Base-by-base conservation (phyloP, 2,329 filamentous ascomycete genomes). In the Penicillium sclerotigenum region DNA sequence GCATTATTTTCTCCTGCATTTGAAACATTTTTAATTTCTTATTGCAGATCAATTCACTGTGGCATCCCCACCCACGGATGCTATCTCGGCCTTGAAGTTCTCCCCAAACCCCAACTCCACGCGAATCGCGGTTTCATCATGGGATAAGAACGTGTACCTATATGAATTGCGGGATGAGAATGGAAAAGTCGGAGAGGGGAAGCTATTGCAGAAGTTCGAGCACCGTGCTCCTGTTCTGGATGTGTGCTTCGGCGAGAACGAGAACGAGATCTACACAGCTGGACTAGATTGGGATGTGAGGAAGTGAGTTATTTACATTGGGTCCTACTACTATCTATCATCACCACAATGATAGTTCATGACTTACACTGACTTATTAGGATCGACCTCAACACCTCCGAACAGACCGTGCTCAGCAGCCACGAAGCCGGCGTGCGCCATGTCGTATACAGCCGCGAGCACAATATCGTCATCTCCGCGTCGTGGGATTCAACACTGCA, bases 401-500 rank as follows among this genome's bases (percentile, higher is more conserved):
- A 87, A 51, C 87, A 91, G 72, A 88, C 83, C 0, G 82, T 89
- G 9, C 73, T 99, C 46, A 90, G 89, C 77, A 87, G 86, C 57
- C 94, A 99, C 76, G 77, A 82, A 42, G 85, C 87, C 6, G 87
- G 90, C 52, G 94, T 92, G 53, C 90, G 91, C 70, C 88, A 86
- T 61, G 86, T 99, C 52, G 87, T 90, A 59, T 97, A 91, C 79
- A 91, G 87, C 74, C 80, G 81, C 59, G 80, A 88, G 60, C 86
- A 92, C 71, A 85, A 85, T 47, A 80, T 97, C 60, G 83, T 99
- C 56, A 81, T 97, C 63, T 96, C 91, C 53, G 89, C 90, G 50
- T 95, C 92, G 6, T 99, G 94, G 94, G 93, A 99, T 74, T 86
- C 83, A 59, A 96, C 90, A 7, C 81, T 99, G 42, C 91, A 96